phyloP scores from a whole-genome alignment of 495 filamentous ascomycete species.

The Bombardia bombarda region DNA sequence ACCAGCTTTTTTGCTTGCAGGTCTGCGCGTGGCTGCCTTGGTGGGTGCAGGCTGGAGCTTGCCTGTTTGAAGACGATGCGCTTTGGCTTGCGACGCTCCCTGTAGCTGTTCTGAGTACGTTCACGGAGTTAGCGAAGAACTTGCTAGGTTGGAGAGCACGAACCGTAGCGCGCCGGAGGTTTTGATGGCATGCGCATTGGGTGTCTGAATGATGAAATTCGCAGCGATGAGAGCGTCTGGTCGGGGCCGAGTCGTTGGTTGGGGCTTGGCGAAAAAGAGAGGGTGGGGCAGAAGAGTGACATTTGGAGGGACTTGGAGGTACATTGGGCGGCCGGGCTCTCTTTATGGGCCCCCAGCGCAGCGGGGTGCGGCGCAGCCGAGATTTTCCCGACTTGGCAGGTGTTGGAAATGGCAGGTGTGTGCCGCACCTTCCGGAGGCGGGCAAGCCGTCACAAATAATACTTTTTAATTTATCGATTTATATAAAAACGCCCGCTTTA shows the following conservation, averaged over 20 bases:
- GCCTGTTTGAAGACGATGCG: conserved; percentile 1
- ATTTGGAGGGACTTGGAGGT: conserved; percentile 2
- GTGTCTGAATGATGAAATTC: conserved; percentile 1
- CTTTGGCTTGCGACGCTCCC: background rate
- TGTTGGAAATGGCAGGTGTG: background rate
- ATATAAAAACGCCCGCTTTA: too few relatives aligned
- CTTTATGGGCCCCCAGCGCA: conserved; percentile 1
- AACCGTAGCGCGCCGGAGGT: background rate
- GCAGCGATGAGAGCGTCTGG: background rate
- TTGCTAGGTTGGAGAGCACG: conserved; percentile 3
- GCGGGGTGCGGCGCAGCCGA: background rate
- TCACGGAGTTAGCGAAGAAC: conserved; percentile 1
- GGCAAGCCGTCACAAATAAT: conserved; percentile 3
- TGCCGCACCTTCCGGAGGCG: conserved; percentile 1
- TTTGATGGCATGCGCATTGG: conserved; percentile 1
- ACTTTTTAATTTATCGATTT: background rate
- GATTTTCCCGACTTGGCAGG: background rate
- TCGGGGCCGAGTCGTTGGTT: conserved; percentile 2
- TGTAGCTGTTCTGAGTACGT: conserved; percentile 2
- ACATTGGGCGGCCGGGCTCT: conserved; percentile 1
- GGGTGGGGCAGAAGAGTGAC: conserved; percentile 1
- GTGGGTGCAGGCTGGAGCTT: conserved; percentile 1
- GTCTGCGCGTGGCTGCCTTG: conserved; percentile 1
- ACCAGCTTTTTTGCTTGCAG: conserved; percentile 3
- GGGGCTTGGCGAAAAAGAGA: conserved; percentile 1